Conservation (phyloP, 179 eudicot genomes). For the Nepenthes alata region DNA sequence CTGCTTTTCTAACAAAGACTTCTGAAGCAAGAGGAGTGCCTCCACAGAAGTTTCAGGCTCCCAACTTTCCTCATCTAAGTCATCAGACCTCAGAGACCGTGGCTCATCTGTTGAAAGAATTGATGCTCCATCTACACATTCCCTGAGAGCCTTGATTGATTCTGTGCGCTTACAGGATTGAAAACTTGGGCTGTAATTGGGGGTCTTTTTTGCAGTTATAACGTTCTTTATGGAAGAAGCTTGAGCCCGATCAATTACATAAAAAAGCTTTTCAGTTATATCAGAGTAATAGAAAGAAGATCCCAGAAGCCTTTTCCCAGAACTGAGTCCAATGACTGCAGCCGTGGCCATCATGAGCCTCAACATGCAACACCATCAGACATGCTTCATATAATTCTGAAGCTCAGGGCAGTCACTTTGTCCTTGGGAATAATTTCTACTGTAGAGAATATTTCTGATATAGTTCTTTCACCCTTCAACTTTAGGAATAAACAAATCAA, state of each 20-base stretch:
- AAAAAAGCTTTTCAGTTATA: constrained; percentile 38
- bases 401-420: constrained; percentile 13
- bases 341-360: constrained; percentile 65
- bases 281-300: constrained; percentile 55
- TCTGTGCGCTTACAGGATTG: constrained; percentile 25
- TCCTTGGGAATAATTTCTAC: background rate
- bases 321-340: constrained; percentile 70
- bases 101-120: constrained; percentile 28
- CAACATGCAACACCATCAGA: constrained; percentile 35
- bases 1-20: constrained; percentile 75
- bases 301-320: constrained; percentile 69
- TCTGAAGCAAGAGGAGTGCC: constrained; percentile 39
- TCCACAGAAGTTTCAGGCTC: constrained; percentile 42
- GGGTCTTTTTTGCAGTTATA: constrained; percentile 43
- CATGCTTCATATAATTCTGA: constrained; percentile 14
- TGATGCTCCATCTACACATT: constrained; percentile 30
- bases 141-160: constrained; percentile 51
- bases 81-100: constrained; percentile 17
- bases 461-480: no score
- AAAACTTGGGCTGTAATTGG: constrained; percentile 28
- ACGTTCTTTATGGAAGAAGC: constrained; percentile 30
- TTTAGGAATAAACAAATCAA: no score
- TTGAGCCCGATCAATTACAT: constrained; percentile 36
- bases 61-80: constrained; percentile 26
- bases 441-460: background rate